Percentiles rank a stretch among this genome's conserved stretches.
Evolutionary conservation across 345 rosid species (phyloP).

Genomic region (Syzygium aromaticum): DNA sequence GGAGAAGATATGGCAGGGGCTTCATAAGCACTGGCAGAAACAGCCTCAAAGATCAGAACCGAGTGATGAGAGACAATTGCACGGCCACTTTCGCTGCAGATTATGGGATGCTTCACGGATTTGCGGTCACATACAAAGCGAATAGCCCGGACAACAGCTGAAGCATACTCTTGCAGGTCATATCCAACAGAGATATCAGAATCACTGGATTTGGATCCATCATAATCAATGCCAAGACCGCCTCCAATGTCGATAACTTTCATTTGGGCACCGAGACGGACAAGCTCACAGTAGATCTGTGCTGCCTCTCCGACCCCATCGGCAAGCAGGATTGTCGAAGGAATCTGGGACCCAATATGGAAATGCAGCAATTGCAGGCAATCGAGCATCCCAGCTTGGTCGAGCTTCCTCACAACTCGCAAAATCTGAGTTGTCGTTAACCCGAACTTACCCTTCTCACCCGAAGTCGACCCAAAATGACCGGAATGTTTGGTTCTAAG

Average conservation of each 20-base stretch:
- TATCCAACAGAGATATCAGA: constrained; percentile 87
- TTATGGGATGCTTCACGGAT: constrained; percentile 65
- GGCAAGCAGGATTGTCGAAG: constrained; percentile 52
- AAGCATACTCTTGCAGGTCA: constrained; percentile 75
- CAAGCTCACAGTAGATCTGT: constrained; percentile 84
- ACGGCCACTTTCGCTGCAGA: constrained; percentile 88
- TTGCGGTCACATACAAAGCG: constrained; percentile 59
- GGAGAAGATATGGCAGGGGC: constrained; percentile 15
- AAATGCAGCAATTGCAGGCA: constrained; percentile 83
- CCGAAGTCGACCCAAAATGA: constrained; percentile 95
- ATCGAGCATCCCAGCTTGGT: constrained; percentile 62
- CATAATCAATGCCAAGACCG: constrained; percentile 88
- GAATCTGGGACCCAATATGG: constrained; percentile 94
- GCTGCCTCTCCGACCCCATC: constrained; percentile 82
- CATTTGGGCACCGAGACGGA: constrained; percentile 87
- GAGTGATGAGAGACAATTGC: constrained; percentile 95
- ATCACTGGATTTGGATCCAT: constrained; percentile 78
- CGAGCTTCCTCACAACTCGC: constrained; percentile 61
- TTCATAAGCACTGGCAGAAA: constrained; percentile 23
- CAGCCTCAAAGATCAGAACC: constrained; percentile 70
- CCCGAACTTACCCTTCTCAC: constrained; percentile 97
- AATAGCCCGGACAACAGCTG: constrained; percentile 66
- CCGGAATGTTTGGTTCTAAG: constrained; percentile 86
- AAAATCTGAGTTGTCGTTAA: constrained; percentile 67
- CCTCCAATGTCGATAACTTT: constrained; percentile 76